Conservation (phyloP, 768 basidiomycete genomes). For the Harrya chromipes region DNA sequence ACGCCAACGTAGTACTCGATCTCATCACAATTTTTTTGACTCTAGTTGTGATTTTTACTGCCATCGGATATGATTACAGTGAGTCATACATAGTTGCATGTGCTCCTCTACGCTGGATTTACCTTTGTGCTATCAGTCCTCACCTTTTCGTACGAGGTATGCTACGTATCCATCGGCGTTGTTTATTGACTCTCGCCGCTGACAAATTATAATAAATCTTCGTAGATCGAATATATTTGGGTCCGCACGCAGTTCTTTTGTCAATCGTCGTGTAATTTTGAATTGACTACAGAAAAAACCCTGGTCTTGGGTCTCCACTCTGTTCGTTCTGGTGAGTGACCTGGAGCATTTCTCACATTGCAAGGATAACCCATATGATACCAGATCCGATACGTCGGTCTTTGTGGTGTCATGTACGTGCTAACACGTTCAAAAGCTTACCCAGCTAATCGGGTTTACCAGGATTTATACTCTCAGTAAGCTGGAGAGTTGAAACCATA, state of each 20-base stretch:
- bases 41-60: constrained; percentile 1
- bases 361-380: not conserved
- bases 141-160: constrained; percentile 9
- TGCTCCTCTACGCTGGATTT: not conserved
- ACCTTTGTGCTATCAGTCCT: constrained; percentile 1
- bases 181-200: not conserved
- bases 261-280: not conserved
- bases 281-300: not conserved
- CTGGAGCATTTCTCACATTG: not conserved
- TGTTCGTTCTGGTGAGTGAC: constrained; percentile 3
- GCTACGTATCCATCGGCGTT: too few species aligned
- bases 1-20: too few species aligned
- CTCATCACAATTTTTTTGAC: not conserved
- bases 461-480: not conserved
- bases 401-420: constrained; percentile 2
- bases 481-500: too few species aligned
- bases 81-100: not conserved
- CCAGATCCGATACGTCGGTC: constrained; percentile 14
- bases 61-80: constrained; percentile 9
- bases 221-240: constrained; percentile 9
- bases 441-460: not conserved
- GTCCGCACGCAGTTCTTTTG: not conserved
- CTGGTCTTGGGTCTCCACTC: constrained; percentile 2
- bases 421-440: not conserved
- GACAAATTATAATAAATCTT: too few species aligned